phyloP scores from a whole-genome alignment of 345 rosid genomes.

The Anastatica hierochuntica region DNA sequence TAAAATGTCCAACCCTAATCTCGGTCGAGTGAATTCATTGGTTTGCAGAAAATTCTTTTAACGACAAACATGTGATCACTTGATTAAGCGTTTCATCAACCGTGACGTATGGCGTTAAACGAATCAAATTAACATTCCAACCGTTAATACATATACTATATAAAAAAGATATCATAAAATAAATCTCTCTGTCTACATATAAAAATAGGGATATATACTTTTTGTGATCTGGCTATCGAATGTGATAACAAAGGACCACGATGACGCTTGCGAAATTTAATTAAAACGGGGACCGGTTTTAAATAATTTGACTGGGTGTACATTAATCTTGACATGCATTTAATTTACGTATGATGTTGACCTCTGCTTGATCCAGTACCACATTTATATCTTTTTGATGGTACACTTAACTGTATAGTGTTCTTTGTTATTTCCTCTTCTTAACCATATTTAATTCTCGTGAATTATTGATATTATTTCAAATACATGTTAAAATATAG shows the following conservation, averaged over 20 bases:
- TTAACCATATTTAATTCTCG: not conserved
- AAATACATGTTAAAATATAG: not conserved
- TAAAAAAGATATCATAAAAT: too few relatives aligned
- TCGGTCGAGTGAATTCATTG: too few relatives aligned
- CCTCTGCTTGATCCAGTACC: conserved; percentile 17
- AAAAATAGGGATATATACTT: too few relatives aligned
- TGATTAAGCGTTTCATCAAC: too few relatives aligned
- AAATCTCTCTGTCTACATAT: too few relatives aligned
- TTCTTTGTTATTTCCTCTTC: conserved; percentile 7
- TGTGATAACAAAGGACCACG: conserved; percentile 20
- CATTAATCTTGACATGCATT: conserved; percentile 24
- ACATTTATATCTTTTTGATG: conserved; percentile 22
- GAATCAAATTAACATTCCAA: too few relatives aligned
- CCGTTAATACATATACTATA: too few relatives aligned
- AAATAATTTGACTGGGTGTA: conserved; percentile 20
- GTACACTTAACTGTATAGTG: conserved; percentile 10
- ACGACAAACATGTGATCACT: too few relatives aligned
- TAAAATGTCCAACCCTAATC: too few relatives aligned
- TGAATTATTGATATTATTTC: conserved; percentile 10
- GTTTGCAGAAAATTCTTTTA: too few relatives aligned
- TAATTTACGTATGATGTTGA: conserved; percentile 24
- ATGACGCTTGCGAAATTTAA: conserved; percentile 10
- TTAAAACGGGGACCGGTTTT: conserved; percentile 22
- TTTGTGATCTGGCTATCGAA: not conserved
- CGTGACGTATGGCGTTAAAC: too few relatives aligned